phyloP scores from a whole-genome alignment of 2,329 filamentous ascomycete species.

The Colletotrichum cuscutae region DNA sequence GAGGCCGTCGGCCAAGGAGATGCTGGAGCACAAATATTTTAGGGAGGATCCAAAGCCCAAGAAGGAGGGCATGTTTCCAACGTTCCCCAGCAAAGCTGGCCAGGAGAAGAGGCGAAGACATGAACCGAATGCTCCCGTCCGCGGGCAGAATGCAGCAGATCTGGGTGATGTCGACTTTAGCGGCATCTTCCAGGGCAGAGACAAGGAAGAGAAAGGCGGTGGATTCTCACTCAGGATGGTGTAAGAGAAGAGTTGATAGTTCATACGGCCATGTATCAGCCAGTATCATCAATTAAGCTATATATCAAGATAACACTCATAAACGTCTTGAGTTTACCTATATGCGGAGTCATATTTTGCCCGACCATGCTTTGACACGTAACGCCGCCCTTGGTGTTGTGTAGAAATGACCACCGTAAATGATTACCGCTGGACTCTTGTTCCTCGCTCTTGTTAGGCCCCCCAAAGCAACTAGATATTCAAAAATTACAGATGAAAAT shows the following conservation, averaged over 20 bases:
- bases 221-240: constrained; percentile 74
- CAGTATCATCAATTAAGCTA: constrained; percentile 31
- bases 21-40: constrained; percentile 87
- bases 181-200: constrained; percentile 75
- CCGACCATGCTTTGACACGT: constrained; percentile 26
- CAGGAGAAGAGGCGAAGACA: constrained; percentile 82
- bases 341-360: constrained; percentile 32
- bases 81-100: constrained; percentile 94
- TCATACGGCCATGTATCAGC: constrained; percentile 7
- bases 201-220: constrained; percentile 72
- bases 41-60: constrained; percentile 90
- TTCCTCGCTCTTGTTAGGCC: constrained; percentile 13
- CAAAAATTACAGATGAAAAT: constrained; percentile 16
- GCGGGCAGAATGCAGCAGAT: constrained; percentile 74
- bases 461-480: constrained; percentile 12
- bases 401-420: constrained; percentile 10
- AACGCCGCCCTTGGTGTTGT: constrained; percentile 26
- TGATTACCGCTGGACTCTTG: constrained; percentile 31
- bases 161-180: constrained; percentile 72
- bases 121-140: constrained; percentile 83
- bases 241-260: constrained; percentile 36
- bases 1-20: constrained; percentile 77
- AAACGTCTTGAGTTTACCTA: constrained; percentile 23
- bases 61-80: constrained; percentile 91
- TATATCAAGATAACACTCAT: constrained; percentile 27